Evolutionary conservation across 2,329 filamentous ascomycete genomes (phyloP).

Genomic region (Corniculantispora saksenae): DNA sequence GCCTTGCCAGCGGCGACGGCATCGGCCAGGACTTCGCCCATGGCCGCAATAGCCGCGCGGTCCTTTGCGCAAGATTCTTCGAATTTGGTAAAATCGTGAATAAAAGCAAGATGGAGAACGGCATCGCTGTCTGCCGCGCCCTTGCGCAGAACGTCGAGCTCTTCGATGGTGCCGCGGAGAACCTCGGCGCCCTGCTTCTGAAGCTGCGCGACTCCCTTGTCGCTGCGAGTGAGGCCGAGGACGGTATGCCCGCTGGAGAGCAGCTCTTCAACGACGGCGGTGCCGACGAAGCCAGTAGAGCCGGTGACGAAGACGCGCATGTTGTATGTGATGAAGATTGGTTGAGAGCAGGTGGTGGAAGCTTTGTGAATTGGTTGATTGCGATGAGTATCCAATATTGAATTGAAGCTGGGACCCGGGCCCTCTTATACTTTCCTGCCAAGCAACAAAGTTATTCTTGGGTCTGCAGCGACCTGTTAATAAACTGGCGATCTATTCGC

Average conservation of each 20-base stretch:
- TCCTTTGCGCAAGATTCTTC: conserved; percentile 29
- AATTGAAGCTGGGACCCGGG: too few species aligned
- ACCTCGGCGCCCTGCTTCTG: conserved; percentile 33
- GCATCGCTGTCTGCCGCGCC: conserved; percentile 36
- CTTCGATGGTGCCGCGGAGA: conserved; percentile 36
- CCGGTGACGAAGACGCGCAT: conserved; percentile 45
- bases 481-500: neutral
- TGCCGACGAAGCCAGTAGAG: conserved; percentile 45
- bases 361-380: neutral
- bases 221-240: conserved; percentile 41
- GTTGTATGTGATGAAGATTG: neutral
- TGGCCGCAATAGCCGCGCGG: conserved; percentile 36
- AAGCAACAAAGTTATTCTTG: too few species aligned
- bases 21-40: conserved; percentile 33
- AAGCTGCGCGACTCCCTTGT: conserved; percentile 31
- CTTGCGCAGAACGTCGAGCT: conserved; percentile 34
- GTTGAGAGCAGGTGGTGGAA: too few species aligned
- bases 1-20: conserved; percentile 32
- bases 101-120: conserved; percentile 44
- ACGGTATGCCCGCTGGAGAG: conserved; percentile 41
- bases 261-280: conserved; percentile 39
- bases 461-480: too few species aligned
- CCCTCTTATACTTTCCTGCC: too few species aligned
- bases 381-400: neutral
- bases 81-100: conserved; percentile 38